Evolutionary conservation across 176 grass and related monocot species (phyloP), one percentile per base, ranked within the genome.

Genomic region (Ampelocalamus luodianensis): DNA sequence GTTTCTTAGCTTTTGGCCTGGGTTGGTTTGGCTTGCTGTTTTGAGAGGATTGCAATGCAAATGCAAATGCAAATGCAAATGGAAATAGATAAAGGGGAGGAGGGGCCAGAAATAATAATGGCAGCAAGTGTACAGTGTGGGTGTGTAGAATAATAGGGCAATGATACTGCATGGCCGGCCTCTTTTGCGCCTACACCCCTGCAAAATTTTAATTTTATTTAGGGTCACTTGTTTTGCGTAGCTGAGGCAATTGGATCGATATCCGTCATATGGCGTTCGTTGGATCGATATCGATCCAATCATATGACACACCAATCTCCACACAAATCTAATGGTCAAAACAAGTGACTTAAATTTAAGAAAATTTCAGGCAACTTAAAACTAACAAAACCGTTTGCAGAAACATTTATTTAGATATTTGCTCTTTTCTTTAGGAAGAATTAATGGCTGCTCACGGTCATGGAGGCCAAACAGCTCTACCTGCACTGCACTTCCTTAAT

Each of bases 71-170:
- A 61, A 24, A 15, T 49, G 61, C 17, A n/a, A 55, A 58, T 53
- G 78, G 18, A 71, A 75, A 89, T 85, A 80, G 77, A 85, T 69
- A 70, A 59, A 79, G 86, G 65, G 63, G 14, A 45, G 23, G 26
- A 76, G 45, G 58, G 56, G 72, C 65, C 78, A 29, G 58, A 70
- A 86, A 82, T 83, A 83, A 83, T 87, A 90, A 83, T 90, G 85
- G 60, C 79, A 75, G 17, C 22, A 72, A 76, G 77, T 53, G 48
- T 45, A 36, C 50, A n/a, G 78, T 69, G 79, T 82, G 84, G 84
- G 60, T 36, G 79, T 79, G 74, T 75, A 83, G 74, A 87, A 90
- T 87, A 90, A 79, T 79, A 79, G 56, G 26, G 50, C 69, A 62
- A 74, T 75, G n/a, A 90, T 87, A 79, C 79, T 87, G 79, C 89